These are phyloP conservation scores for Gynandropsis gynandra DNA, from an alignment of 345 rosid genomes.

Conservation along the genomic window DNA sequence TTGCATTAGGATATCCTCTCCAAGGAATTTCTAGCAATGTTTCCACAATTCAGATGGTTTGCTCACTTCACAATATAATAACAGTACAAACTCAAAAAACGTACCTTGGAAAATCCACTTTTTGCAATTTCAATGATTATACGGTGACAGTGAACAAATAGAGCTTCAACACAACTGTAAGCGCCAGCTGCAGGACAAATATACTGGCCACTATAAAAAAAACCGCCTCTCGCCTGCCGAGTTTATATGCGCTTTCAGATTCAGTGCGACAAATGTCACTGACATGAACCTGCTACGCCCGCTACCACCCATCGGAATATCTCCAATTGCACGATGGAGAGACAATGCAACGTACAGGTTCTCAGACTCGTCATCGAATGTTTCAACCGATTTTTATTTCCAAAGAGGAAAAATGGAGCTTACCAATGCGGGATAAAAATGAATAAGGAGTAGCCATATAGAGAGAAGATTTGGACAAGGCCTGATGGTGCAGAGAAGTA, in stretches of 20 bases:
- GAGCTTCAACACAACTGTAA: slow-evolving; percentile 70
- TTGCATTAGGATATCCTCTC: no score
- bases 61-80: no score
- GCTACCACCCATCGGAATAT: slow-evolving; percentile 91
- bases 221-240: slow-evolving; percentile 94
- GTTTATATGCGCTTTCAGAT: slow-evolving; percentile 75
- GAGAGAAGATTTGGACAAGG: no score
- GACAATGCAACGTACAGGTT: slow-evolving; percentile 59
- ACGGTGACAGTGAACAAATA: slow-evolving; percentile 65
- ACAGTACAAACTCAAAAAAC: no score
- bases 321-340: slow-evolving; percentile 81
- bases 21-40: no score
- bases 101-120: no score
- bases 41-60: no score
- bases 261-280: slow-evolving; percentile 82
- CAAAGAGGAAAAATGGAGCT: slow-evolving; percentile 2
- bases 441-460: no score
- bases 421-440: slow-evolving; percentile 96
- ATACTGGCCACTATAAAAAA: slow-evolving; percentile 71
- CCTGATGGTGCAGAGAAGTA: no score
- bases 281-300: slow-evolving; percentile 97
- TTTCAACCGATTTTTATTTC: not conserved
- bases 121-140: no score
- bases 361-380: not conserved
- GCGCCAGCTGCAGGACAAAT: slow-evolving; percentile 85